Evolutionary conservation across 2,329 filamentous ascomycete species (phyloP).

Genomic region (Dactylellina drechsleri): DNA sequence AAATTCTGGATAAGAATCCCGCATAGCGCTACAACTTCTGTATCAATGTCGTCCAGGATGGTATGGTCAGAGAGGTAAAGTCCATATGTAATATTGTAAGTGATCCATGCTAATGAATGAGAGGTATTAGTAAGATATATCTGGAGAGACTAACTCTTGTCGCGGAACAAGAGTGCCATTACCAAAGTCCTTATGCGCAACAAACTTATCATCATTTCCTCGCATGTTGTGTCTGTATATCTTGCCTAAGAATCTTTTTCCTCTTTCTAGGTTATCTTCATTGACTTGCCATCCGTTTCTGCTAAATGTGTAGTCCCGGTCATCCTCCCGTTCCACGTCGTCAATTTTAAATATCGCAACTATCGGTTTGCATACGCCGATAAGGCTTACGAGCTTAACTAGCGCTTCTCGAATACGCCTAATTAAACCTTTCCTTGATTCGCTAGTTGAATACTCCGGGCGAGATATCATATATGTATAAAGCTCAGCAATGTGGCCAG

Average conservation of each 20-base stretch:
- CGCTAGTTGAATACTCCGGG: constrained; percentile 63
- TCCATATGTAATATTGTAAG: constrained; percentile 69
- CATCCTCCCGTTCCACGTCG: constrained; percentile 67
- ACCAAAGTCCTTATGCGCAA: constrained; percentile 65
- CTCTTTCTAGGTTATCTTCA: constrained; percentile 67
- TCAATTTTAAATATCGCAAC: constrained; percentile 70
- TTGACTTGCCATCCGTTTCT: constrained; percentile 71
- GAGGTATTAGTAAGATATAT: no score
- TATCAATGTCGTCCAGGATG: constrained; percentile 68
- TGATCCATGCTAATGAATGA: constrained; percentile 67
- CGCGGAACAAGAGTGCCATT: neutral
- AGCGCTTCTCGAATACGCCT: constrained; percentile 69
- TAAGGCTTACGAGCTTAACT: constrained; percentile 69
- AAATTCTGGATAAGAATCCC: constrained; percentile 71
- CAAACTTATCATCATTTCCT: constrained; percentile 62
- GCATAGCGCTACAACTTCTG: constrained; percentile 67
- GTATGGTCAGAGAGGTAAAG: constrained; percentile 69
- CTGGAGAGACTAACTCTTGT: no score
- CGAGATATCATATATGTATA: constrained; percentile 69
- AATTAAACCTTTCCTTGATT: constrained; percentile 65
- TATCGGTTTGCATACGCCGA: constrained; percentile 72
- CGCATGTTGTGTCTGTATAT: constrained; percentile 61
- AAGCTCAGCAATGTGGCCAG: constrained; percentile 66
- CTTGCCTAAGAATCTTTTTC: constrained; percentile 68
- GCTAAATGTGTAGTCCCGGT: constrained; percentile 68